phyloP scores from a whole-genome alignment of 139 green algal genomes.

The Dunaliella sp. region DNA sequence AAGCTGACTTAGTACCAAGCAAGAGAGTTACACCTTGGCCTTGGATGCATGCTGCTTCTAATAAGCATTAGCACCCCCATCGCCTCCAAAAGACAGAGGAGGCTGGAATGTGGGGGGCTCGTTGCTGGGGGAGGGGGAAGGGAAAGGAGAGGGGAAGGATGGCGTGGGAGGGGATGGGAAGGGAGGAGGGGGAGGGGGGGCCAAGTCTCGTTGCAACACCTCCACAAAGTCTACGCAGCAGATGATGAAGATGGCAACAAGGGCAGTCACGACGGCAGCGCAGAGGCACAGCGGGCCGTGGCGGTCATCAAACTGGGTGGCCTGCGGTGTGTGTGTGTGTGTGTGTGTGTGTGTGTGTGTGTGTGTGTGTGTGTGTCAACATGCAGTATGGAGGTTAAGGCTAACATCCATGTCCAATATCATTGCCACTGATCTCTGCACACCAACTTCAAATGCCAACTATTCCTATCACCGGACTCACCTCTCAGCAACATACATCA shows the following conservation, averaged over 20 bases:
- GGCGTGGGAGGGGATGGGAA: not conserved
- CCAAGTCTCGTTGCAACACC: constrained; percentile 16
- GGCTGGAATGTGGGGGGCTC: not conserved
- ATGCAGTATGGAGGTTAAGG: too few species aligned
- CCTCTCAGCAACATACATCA: too few species aligned
- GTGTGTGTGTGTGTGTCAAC: not conserved
- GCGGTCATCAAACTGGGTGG: constrained; percentile 74
- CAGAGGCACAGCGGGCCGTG: constrained; percentile 72
- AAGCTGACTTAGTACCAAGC: too few species aligned
- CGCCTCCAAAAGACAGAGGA: not conserved
- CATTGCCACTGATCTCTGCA: too few species aligned
- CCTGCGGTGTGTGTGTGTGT: constrained; percentile 1
- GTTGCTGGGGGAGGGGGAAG: not conserved
- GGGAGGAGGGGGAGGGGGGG: too few species aligned
- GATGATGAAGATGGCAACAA: constrained; percentile 76
- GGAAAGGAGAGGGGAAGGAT: not conserved
- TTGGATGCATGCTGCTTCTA: too few species aligned
- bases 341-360: not conserved
- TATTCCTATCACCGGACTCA: too few species aligned
- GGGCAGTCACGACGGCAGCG: constrained; percentile 58
- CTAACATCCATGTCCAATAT: too few species aligned
- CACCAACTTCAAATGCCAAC: too few species aligned
- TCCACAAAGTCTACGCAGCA: constrained; percentile 64
- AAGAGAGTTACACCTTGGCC: too few species aligned
- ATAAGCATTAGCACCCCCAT: not conserved